These are phyloP conservation scores for Talaromyces sp. DNA, from an alignment of 2,329 filamentous ascomycete genomes.

Conservation along the genomic window DNA sequence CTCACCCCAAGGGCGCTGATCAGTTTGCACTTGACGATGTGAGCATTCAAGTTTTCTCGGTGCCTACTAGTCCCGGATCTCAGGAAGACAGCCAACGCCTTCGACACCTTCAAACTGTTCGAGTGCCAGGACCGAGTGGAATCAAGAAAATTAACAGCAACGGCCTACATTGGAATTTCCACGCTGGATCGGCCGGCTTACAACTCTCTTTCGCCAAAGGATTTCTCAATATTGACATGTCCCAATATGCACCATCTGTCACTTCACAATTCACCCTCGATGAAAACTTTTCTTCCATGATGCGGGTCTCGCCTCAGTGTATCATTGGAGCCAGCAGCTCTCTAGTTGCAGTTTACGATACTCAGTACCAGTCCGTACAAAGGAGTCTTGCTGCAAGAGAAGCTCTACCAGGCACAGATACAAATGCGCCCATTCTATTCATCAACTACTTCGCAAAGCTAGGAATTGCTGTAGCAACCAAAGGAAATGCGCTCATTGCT, in stretches of 20 bases:
- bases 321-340: constrained; percentile 46
- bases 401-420: constrained; percentile 28
- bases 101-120: constrained; percentile 40
- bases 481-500: constrained; percentile 45
- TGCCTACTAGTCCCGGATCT: constrained; percentile 33
- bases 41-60: constrained; percentile 44
- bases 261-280: constrained; percentile 44
- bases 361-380: constrained; percentile 51
- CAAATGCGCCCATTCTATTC: constrained; percentile 36
- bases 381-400: constrained; percentile 41
- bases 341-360: constrained; percentile 49
- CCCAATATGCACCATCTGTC: constrained; percentile 44
- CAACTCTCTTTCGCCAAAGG: constrained; percentile 44
- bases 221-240: constrained; percentile 47
- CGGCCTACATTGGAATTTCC: constrained; percentile 42
- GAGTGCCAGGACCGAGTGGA: constrained; percentile 35
- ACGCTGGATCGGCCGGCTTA: constrained; percentile 42
- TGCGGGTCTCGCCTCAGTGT: constrained; percentile 47
- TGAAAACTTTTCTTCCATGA: constrained; percentile 43
- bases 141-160: constrained; percentile 27
- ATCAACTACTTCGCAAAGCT: constrained; percentile 50
- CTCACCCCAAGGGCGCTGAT: constrained; percentile 36
- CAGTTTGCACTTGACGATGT: constrained; percentile 37
- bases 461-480: constrained; percentile 45
- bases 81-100: constrained; percentile 37